Conservation (phyloP, 2,329 filamentous ascomycete genomes). For the Exophiala alcalophila region DNA sequence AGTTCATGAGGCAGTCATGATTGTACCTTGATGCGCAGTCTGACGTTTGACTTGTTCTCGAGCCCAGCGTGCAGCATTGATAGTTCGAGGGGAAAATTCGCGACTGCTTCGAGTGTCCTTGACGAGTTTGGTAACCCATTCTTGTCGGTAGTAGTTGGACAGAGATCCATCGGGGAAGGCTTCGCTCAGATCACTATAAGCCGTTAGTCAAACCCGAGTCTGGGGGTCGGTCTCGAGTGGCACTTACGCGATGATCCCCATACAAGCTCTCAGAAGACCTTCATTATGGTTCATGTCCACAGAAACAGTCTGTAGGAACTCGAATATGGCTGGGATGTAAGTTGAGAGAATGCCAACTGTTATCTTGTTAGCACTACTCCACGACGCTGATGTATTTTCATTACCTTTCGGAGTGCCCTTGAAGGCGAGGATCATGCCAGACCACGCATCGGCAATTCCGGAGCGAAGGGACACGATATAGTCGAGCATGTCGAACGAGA, state of each 20-base stretch:
- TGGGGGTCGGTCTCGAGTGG: constrained; percentile 1
- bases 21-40: constrained; percentile 31
- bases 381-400: constrained; percentile 27
- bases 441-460: constrained; percentile 99
- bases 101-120: constrained; percentile 88
- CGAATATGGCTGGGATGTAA: constrained; percentile 82
- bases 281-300: constrained; percentile 86
- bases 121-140: constrained; percentile 86
- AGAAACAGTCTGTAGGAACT: constrained; percentile 76
- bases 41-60: constrained; percentile 97
- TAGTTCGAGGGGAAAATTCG: constrained; percentile 78
- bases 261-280: constrained; percentile 83
- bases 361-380: constrained; percentile 11
- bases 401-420: constrained; percentile 60
- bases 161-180: constrained; percentile 90
- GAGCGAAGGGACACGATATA: constrained; percentile 93
- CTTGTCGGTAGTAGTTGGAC: constrained; percentile 76
- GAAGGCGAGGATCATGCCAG: constrained; percentile 92
- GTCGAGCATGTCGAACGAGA: constrained; percentile 92
- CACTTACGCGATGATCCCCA: constrained; percentile 92
- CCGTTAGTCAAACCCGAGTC: constrained; percentile 37
- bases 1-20: constrained; percentile 31
- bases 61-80: constrained; percentile 94
- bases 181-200: constrained; percentile 79
- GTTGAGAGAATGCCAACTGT: constrained; percentile 57